Base-by-base conservation (phyloP, 129 eudicot genomes). In the Ambrosia trifida region DNA sequence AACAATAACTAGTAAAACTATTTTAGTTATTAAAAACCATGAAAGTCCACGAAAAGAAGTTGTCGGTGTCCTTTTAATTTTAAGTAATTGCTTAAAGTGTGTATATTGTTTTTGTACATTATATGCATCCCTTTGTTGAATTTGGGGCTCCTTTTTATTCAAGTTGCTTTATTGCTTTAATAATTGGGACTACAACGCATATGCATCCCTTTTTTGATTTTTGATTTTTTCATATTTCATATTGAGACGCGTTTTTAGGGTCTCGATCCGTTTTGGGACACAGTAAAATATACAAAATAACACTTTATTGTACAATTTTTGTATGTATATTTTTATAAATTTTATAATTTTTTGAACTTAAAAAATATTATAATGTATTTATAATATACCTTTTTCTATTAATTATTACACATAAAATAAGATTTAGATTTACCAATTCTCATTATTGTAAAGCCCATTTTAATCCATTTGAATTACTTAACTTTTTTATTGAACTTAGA, bases 121-220 rank as follows among this genome's bases (percentile, higher is more conserved):
- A 72, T 40, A 70, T 62, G 81, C 76, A 51, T 14, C 57, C 81
- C 81, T 77, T 62, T 69, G 76, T 77, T 77, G 81, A 77, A 77
- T 50, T 63, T 77, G 46, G 76, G 76, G 72, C 72, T 73, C 59
- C 70, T 46, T 58, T 74, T 64, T 41, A 63, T 74, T 64, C 43
- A 64, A 35, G 36, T 59, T 64, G 73, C 78, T 78, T 66, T 71
- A 71, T 72, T 65, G 73, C 73, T 78, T 72, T 78, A 64, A 53
- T 52, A 51, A 54, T 54, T 71, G 79, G 38, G 63, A 65, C 70
- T 60, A 54, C 72, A 33, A 5, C 2, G 47, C 50, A 64, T 12
- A 18, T 11, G 45, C 62, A 67, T 53, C 28, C 8, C 24, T 18
- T 7, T 51, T 57, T 67, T 59, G 32, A 28, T 43, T 50, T 38